A percentile compares a stretch with the other conserved stretches of the same genome.
These are phyloP conservation scores for Fusarium paranaense DNA, from an alignment of 2,329 filamentous ascomycete genomes.

Conservation along the genomic window DNA sequence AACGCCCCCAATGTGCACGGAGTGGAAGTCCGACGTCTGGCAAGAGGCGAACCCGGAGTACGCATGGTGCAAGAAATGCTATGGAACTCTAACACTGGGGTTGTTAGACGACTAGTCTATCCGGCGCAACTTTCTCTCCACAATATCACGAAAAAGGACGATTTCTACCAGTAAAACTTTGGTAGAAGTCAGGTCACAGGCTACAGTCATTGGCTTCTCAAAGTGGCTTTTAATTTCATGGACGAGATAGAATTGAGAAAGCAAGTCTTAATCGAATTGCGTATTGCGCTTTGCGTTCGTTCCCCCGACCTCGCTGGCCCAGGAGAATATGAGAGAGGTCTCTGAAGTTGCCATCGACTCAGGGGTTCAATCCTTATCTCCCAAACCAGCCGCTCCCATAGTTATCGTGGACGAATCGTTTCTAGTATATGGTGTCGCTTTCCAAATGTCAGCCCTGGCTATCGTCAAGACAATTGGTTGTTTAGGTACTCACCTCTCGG, in stretches of 20 bases:
- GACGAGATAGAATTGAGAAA: not conserved
- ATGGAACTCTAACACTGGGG: not conserved
- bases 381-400: not conserved
- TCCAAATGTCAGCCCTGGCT: not conserved
- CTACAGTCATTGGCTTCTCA: not conserved
- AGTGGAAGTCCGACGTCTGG: not conserved
- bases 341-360: not conserved
- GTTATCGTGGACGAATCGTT: not conserved
- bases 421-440: not conserved
- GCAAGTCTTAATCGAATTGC: not conserved
- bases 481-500: not conserved
- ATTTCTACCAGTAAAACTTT: not conserved
- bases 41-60: not conserved
- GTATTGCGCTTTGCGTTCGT: not conserved
- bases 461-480: not conserved
- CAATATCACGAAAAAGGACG: not conserved
- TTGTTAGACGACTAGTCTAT: not conserved
- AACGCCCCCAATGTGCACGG: not conserved
- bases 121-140: not conserved
- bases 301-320: not conserved
- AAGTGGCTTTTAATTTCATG: not conserved
- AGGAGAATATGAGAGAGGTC: not conserved
- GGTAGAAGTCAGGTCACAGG: not conserved
- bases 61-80: not conserved
- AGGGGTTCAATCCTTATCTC: not conserved